Evolutionary conservation across 345 rosid species (phyloP).

Genomic region (Lepidium africanum): DNA sequence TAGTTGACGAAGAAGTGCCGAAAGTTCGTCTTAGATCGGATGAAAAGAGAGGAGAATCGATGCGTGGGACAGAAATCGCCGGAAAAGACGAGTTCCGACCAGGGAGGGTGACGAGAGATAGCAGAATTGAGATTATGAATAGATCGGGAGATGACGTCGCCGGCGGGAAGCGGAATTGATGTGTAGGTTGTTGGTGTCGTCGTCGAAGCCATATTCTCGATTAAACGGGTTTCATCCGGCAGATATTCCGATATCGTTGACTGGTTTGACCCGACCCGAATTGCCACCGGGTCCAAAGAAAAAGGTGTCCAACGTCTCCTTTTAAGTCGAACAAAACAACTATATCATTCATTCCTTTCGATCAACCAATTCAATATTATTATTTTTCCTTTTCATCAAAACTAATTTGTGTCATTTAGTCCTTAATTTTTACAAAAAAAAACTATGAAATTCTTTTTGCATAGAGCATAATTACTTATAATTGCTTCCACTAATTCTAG

Average conservation of each 20-base stretch:
- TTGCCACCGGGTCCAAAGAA: neutral
- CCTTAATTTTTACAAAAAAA: too few species aligned
- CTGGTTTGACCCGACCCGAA: constrained; percentile 24
- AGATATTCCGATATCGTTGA: neutral
- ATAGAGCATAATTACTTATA: too few species aligned
- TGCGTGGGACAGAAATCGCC: constrained; percentile 22
- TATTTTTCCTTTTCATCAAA: too few species aligned
- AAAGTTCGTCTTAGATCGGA: constrained; percentile 24
- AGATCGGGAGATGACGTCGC: constrained; percentile 43
- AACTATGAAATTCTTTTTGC: too few species aligned
- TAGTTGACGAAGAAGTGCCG: constrained; percentile 42
- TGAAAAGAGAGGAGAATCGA: constrained; percentile 12
- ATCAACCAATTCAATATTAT: too few species aligned
- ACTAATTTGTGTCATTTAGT: too few species aligned
- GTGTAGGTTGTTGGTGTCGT: constrained; percentile 32
- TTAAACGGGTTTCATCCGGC: neutral
- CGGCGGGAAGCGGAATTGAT: constrained; percentile 42
- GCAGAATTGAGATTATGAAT: constrained; percentile 35
- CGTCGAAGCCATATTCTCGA: neutral
- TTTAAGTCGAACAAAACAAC: constrained; percentile 20
- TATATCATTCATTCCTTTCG: neutral
- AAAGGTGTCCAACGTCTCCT: neutral
- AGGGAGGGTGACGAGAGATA: constrained; percentile 44
- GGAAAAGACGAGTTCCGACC: constrained; percentile 43
- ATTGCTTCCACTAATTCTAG: too few species aligned